These are phyloP conservation scores for Piloderma croceum DNA, from an alignment of 768 basidiomycete species.

Conservation along the genomic window DNA sequence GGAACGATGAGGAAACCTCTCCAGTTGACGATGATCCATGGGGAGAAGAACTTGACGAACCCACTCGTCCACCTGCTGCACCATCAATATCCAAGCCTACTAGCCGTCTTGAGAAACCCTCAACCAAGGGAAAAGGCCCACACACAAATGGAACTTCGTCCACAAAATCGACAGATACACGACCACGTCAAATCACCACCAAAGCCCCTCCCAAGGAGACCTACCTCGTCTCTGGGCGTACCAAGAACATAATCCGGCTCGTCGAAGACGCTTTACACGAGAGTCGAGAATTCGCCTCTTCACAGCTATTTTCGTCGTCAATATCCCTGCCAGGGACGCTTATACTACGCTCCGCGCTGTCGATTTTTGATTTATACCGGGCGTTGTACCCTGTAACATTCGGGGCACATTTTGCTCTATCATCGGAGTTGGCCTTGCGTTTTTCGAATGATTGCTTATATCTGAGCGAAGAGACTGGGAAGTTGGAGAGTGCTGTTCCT, in stretches of 20 bases:
- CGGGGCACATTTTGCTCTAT: constrained; percentile 36
- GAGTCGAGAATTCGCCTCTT: constrained; percentile 55
- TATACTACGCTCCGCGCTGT: constrained; percentile 55
- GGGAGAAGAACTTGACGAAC: constrained; percentile 40
- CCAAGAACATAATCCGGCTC: constrained; percentile 46
- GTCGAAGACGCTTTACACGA: constrained; percentile 64
- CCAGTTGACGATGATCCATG: constrained; percentile 55
- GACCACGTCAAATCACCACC: constrained; percentile 21
- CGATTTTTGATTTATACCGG: constrained; percentile 72
- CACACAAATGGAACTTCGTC: constrained; percentile 14
- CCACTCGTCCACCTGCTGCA: constrained; percentile 28
- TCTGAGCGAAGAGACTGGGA: constrained; percentile 49
- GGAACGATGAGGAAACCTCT: constrained; percentile 50
- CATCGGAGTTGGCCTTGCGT: constrained; percentile 56
- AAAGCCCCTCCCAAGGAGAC: constrained; percentile 38
- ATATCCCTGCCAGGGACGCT: constrained; percentile 42
- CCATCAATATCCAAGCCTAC: constrained; percentile 45
- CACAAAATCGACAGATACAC: constrained; percentile 19
- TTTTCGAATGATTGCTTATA: constrained; percentile 81
- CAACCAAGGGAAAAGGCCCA: constrained; percentile 44
- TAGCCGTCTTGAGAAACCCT: constrained; percentile 51
- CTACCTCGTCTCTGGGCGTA: constrained; percentile 55
- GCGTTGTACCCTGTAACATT: constrained; percentile 71
- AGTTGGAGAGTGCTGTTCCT: constrained; percentile 25
- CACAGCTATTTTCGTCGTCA: constrained; percentile 43